These are phyloP conservation scores for Pythium aquatile DNA, from an alignment of 352 stramenopile species.

Conservation along the genomic window DNA sequence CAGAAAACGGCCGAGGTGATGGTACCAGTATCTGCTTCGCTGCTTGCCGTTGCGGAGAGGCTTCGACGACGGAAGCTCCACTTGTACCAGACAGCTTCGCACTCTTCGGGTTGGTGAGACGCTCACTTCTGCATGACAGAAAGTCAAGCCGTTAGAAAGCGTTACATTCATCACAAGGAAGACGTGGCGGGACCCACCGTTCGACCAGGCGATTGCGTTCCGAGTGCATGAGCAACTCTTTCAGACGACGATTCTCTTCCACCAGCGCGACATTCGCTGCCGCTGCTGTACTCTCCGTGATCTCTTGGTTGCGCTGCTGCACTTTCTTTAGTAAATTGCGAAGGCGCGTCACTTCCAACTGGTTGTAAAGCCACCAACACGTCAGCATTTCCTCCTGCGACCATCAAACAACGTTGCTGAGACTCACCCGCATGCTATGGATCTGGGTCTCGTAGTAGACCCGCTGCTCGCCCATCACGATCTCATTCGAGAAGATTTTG, in stretches of 20 bases:
- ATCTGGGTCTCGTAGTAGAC: conserved; percentile 72
- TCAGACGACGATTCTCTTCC: conserved; percentile 63
- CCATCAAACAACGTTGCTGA: neutral
- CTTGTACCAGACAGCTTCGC: neutral
- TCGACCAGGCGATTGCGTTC: conserved; percentile 45
- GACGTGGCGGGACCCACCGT: conserved; percentile 25
- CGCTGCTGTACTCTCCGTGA: conserved; percentile 19
- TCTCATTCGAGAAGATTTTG: conserved; percentile 50
- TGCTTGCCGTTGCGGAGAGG: conserved; percentile 16
- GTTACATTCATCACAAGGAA: neutral
- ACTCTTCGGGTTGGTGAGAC: neutral
- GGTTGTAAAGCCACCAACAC: neutral
- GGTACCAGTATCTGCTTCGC: conserved; percentile 18
- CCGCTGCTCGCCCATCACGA: conserved; percentile 46
- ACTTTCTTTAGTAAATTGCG: conserved; percentile 50
- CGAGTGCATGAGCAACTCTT: conserved; percentile 55
- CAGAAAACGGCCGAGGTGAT: conserved; percentile 18
- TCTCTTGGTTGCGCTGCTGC: conserved; percentile 33
- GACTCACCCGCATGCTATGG: conserved; percentile 52
- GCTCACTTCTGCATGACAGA: conserved; percentile 1
- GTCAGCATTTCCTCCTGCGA: neutral
- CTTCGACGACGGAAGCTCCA: neutral
- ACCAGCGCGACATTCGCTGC: conserved; percentile 50
- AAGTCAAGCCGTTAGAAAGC: no score
- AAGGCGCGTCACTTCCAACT: conserved; percentile 59